A percentile compares a stretch with the other conserved stretches of the same genome.
Evolutionary conservation across 2,329 filamentous ascomycete species (phyloP).

Genomic region (Zymoseptoria tritici): DNA sequence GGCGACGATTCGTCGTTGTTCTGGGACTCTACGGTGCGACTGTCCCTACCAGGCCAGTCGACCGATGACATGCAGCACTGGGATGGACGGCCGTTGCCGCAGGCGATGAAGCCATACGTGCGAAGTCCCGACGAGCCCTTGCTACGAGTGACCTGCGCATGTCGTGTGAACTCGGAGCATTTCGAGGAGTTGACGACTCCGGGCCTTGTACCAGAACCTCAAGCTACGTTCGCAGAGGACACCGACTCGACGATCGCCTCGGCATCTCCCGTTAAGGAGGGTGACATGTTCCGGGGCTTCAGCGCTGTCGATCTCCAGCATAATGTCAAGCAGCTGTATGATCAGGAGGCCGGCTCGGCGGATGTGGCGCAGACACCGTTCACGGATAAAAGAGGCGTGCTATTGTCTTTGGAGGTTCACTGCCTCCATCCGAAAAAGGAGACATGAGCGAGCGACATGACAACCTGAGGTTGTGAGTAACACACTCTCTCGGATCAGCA

Average conservation of each 20-base stretch:
- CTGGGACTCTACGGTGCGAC: background rate
- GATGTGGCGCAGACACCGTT: slow-evolving; percentile 24
- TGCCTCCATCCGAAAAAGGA: slow-evolving; percentile 16
- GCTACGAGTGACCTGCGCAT: slow-evolving; percentile 25
- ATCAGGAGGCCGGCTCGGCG: slow-evolving; percentile 21
- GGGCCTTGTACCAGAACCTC: background rate
- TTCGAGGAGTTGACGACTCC: slow-evolving; percentile 21
- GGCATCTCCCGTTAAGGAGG: slow-evolving; percentile 14
- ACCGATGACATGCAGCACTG: background rate
- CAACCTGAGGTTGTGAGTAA: background rate
- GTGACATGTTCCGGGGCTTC: slow-evolving; percentile 24
- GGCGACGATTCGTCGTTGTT: background rate
- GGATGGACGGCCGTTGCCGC: background rate
- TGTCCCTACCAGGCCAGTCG: background rate
- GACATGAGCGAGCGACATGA: background rate
- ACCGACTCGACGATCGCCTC: background rate
- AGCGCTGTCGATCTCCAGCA: slow-evolving; percentile 21
- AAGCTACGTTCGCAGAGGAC: background rate
- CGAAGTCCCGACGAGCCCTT: slow-evolving; percentile 13
- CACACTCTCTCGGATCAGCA: background rate
- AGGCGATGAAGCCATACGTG: background rate
- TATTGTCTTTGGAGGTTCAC: slow-evolving; percentile 17
- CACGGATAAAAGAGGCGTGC: slow-evolving; percentile 20
- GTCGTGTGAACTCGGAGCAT: slow-evolving; percentile 23
- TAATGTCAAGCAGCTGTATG: slow-evolving; percentile 15